Evolutionary conservation across 148 eudicot species (phyloP).

Genomic region (Mesembryanthemum crystallinum): DNA sequence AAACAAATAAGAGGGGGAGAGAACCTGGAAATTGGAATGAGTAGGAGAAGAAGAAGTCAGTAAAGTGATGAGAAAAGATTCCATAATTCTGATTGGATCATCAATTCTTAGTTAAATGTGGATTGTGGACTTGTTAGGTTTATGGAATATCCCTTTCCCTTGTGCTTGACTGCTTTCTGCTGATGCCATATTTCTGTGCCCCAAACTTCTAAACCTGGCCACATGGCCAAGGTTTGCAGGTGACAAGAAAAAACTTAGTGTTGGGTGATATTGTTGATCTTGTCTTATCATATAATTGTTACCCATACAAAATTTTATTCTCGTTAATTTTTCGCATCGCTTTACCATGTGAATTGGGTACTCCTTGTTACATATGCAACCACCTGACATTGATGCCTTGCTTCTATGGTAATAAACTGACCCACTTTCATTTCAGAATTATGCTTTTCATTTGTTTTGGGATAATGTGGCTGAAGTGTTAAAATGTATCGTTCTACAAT

Average conservation of each 20-base stretch:
- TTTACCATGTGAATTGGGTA: neutral
- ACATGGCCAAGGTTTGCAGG: neutral
- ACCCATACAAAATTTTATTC: neutral
- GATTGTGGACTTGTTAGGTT: neutral
- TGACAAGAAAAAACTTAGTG: neutral
- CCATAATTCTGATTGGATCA: neutral
- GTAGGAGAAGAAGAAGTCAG: neutral
- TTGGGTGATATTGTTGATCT: neutral
- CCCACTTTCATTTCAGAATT: no score
- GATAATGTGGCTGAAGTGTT: no score
- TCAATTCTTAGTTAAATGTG: neutral
- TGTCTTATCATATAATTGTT: neutral
- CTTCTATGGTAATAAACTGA: neutral
- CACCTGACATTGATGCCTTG: no score
- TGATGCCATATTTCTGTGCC: neutral
- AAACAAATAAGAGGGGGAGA: neutral
- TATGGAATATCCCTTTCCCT: neutral
- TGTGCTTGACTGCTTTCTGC: neutral
- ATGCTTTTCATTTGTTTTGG: neutral
- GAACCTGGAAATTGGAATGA: neutral
- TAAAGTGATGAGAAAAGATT: neutral
- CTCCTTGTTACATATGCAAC: neutral
- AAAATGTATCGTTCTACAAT: neutral
- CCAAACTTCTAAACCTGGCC: neutral
- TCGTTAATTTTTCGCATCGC: neutral